Base-by-base conservation (phyloP, 306 rosid species). In the Delonix regia region DNA sequence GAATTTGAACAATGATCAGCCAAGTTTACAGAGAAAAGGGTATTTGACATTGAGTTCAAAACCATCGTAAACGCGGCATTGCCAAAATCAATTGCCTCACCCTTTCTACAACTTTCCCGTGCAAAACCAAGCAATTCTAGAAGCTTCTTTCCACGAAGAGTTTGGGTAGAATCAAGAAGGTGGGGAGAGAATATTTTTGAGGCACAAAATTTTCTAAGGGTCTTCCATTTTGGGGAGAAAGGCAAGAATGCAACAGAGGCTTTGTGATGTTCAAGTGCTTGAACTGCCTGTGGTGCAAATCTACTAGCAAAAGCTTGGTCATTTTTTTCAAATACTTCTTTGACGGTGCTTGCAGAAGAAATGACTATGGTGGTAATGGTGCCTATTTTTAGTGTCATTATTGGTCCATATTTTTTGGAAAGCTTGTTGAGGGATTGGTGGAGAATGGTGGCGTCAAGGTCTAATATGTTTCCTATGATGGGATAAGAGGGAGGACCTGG, bases 401-500 rank as follows among this genome's bases (percentile, higher is more conserved):
- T 48, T 18, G 77, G 81, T 7, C 81, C 83, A 42, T 80, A 73
- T 12, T 11, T 74, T 68, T 47, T 59, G 38, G 81, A 74, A 27
- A 81, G 77, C 9, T 57, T 69, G 6, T 3, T 1, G n/a, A 80
- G 83, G 41, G 90, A 48, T 68, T 45, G 65, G 77, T 83, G 88
- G 12, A 91, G 89, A n/a, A 69, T 79, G 27, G 77, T 24, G 21
- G 81, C 42, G 3, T 85, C 81, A 38, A 90, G 86, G 22, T 80
- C 77, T 18, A 86, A 45, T 4, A 87, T 83, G 69, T 87, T 90
- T 21, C 93, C 91, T 0, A 85, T 78, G 49, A 90, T 3, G 5
- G 93, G 89, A 7, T 60, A 70, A 3, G 86, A 78, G 2, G 34
- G 84, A 16, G 88, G 95, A 6, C 92, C 95, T 1, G 89, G 91